Base-by-base conservation (phyloP, 345 rosid species). In the Sonneratia alba region DNA sequence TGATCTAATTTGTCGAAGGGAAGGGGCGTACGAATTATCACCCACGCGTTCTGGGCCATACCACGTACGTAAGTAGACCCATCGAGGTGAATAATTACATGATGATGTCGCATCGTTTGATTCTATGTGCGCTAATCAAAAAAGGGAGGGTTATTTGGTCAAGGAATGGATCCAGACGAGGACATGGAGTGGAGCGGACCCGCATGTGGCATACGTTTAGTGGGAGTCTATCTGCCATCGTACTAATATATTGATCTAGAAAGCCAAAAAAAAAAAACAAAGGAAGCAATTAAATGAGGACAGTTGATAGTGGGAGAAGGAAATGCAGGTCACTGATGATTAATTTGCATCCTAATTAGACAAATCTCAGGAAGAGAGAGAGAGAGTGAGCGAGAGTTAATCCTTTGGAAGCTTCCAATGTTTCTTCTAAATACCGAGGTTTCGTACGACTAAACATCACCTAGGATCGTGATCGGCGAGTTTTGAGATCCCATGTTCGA, bases 391-490 rank as follows among this genome's bases (percentile, higher is more conserved):
- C 4, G 37, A 21, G 10, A 24, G 66, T 12, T 27, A 61, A 61
- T 61, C 66, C 36, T 61, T 11, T 61, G 37, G 66, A 61, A 61
- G 66, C 66, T 61, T 61, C 66, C 37, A 10, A 47, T 47, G 51
- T 10, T 47, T 47, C 7, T 27, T 27, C 32, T 27, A 27, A 27
- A 27, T 27, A 27, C 32, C 32, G 32, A 27, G 32, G 32, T 27
- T 27, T 27, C 32, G 32, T 27, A 27, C 32, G 1, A 27, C 1
- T 27, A 27, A 27, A 27, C 32, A 27, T 27, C 32, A 27, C 32
- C 32, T 1, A 0, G 32, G 32, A 27, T 27, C 32, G 32, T 27
- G 32, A 27, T 27, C 32, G 32, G 1, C 32, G 32, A 27, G 32
- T 1, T 27, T 27, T 27, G 32, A 27, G 32, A 27, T 27, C 32